A percentile compares a stretch with the other conserved stretches of the same genome.
These are phyloP conservation scores for Ceratocystiopsis minuta DNA, from an alignment of 2,329 filamentous ascomycete species.

Conservation along the genomic window DNA sequence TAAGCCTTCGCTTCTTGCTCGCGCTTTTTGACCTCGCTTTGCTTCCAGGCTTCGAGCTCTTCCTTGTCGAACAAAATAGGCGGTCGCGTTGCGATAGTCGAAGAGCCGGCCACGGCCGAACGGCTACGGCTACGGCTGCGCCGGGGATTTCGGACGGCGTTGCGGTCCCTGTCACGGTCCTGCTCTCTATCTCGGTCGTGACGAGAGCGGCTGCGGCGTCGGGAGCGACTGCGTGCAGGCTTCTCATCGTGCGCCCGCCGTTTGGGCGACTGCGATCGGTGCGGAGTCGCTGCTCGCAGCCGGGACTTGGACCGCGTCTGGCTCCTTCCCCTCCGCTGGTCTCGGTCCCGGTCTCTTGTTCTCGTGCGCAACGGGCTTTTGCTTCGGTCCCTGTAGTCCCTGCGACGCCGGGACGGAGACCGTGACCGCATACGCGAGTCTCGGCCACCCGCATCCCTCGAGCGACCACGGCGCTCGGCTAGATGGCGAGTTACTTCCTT, in stretches of 20 bases:
- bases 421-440: not conserved
- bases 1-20: conserved; percentile 48
- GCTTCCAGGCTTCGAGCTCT: conserved; percentile 39
- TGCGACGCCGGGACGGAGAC: conserved; percentile 5
- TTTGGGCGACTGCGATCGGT: conserved; percentile 11
- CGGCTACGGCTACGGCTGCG: conserved; percentile 28
- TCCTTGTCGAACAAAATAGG: conserved; percentile 25
- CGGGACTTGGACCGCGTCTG: conserved; percentile 6
- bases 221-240: too few relatives aligned
- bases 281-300: too few relatives aligned
- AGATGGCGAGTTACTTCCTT: not conserved
- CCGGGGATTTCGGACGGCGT: too few relatives aligned
- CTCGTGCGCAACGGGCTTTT: conserved; percentile 2
- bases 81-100: conserved; percentile 14
- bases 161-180: too few relatives aligned
- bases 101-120: conserved; percentile 11
- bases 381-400: conserved; percentile 4
- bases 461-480: too few relatives aligned
- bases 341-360: not conserved
- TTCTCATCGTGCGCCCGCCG: conserved; percentile 6
- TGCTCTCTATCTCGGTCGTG: too few relatives aligned
- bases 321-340: not conserved
- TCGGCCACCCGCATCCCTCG: too few relatives aligned
- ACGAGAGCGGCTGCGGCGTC: conserved; percentile 13
- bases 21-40: conserved; percentile 41